Conservation (phyloP, 768 basidiomycete species). For the Nevesoporus exiguus region DNA sequence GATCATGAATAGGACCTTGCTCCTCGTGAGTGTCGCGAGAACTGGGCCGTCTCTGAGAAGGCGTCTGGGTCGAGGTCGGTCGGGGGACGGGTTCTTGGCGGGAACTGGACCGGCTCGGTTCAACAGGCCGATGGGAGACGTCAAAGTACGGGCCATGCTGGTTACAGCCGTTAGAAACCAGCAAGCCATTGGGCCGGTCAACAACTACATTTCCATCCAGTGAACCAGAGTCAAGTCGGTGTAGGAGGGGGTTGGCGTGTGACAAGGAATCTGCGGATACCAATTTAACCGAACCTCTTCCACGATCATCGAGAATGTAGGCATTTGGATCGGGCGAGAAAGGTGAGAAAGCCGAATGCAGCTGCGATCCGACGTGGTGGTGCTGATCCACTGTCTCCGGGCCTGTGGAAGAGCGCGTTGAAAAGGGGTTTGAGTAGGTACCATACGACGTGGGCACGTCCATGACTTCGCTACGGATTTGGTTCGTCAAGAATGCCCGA, state of each 20-base stretch:
- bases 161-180: constrained; percentile 44
- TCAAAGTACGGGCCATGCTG: constrained; percentile 47
- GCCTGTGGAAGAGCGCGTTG: constrained; percentile 13
- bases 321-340: constrained; percentile 76
- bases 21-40: constrained; percentile 34
- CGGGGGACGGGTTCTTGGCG: constrained; percentile 53
- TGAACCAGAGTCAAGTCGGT: constrained; percentile 41
- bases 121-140: constrained; percentile 35
- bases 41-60: constrained; percentile 21
- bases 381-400: constrained; percentile 16
- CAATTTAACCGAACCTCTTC: constrained; percentile 35
- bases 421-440: constrained; percentile 17
- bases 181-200: constrained; percentile 42
- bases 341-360: constrained; percentile 53
- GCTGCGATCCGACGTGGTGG: constrained; percentile 19
- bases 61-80: constrained; percentile 47
- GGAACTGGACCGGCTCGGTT: constrained; percentile 39
- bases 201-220: constrained; percentile 37
- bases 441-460: constrained; percentile 20
- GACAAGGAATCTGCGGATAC: constrained; percentile 42
- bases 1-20: constrained; percentile 57
- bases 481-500: constrained; percentile 20
- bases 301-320: constrained; percentile 34
- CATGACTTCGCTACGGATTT: constrained; percentile 14
- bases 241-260: constrained; percentile 49